A percentile compares a stretch with the other conserved stretches of the same genome.
Conservation (phyloP, 1,139 yeast species). For the Yamadazyma triangularis region DNA sequence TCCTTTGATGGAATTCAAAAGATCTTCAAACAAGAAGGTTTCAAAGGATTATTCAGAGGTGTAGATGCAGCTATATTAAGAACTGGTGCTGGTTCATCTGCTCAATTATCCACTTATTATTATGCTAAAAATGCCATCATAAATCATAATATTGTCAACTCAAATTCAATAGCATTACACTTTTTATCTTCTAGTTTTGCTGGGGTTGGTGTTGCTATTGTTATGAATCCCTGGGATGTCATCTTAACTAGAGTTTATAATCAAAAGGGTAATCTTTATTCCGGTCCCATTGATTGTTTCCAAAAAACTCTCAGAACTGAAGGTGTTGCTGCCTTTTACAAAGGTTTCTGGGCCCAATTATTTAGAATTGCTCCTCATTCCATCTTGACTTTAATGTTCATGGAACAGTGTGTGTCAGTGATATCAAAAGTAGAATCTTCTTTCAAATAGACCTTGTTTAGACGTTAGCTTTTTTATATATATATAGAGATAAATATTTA, state of each 20-base stretch:
- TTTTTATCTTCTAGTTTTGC: conserved; percentile 72
- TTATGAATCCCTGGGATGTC: conserved; percentile 98
- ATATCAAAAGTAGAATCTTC: conserved; percentile 22
- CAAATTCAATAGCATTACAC: conserved; percentile 69
- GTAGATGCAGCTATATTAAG: conserved; percentile 91
- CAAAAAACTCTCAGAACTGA: conserved; percentile 75
- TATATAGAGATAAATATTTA: too few relatives aligned
- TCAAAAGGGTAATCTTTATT: conserved; percentile 84
- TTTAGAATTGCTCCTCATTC: conserved; percentile 95
- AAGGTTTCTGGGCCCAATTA: conserved; percentile 92
- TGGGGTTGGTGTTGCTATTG: conserved; percentile 90
- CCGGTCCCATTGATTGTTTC: conserved; percentile 85
- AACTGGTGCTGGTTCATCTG: conserved; percentile 95
- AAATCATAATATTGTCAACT: conserved; percentile 42
- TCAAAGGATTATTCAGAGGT: conserved; percentile 80
- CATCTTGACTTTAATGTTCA: conserved; percentile 80
- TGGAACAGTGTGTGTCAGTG: conserved; percentile 88
- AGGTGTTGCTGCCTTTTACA: conserved; percentile 85
- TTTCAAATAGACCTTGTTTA: conserved; percentile 2
- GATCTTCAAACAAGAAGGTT: conserved; percentile 64
- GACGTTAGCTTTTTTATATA: too few relatives aligned
- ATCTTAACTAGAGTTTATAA: conserved; percentile 90
- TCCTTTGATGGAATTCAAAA: conserved; percentile 64
- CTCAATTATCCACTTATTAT: conserved; percentile 90
- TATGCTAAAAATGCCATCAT: conserved; percentile 61